Percentiles rank a stretch among this genome's conserved stretches.
Conservation (phyloP, 148 eudicot genomes). For the Camellia japonica region DNA sequence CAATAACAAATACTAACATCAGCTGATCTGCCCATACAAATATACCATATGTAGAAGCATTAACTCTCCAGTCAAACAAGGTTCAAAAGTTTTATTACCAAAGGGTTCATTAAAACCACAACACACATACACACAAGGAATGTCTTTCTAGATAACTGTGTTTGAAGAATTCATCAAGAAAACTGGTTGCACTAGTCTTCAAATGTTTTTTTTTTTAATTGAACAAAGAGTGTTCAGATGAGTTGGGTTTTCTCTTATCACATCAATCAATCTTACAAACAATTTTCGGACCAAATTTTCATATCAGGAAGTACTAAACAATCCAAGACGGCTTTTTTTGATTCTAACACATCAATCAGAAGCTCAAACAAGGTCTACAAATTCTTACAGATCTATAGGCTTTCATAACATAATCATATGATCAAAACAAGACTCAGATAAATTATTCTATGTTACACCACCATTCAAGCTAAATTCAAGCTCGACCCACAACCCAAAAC, state of each 20-base stretch:
- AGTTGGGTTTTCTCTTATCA: not conserved
- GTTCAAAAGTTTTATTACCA: not conserved
- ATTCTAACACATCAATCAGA: not conserved
- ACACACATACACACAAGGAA: not conserved
- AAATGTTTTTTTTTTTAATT: too few species aligned
- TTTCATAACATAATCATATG: too few species aligned
- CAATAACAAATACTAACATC: slow-evolving; percentile 19
- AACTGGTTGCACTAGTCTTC: too few species aligned
- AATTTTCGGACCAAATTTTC: not conserved
- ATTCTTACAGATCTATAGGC: too few species aligned
- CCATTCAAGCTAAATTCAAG: not conserved
- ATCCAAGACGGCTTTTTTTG: not conserved
- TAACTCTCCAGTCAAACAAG: too few species aligned
- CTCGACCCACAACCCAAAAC: not conserved
- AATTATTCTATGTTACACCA: too few species aligned
- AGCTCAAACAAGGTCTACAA: not conserved
- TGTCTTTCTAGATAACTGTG: not conserved
- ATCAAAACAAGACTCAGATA: too few species aligned
- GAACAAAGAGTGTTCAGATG: too few species aligned
- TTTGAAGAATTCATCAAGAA: too few species aligned
- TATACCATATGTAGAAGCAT: not conserved
- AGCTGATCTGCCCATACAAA: slow-evolving; percentile 10
- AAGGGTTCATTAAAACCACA: not conserved
- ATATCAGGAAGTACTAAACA: not conserved
- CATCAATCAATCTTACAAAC: not conserved